Evolutionary conservation across 306 rosid species (phyloP).

Genomic region (Luffa acutangula): DNA sequence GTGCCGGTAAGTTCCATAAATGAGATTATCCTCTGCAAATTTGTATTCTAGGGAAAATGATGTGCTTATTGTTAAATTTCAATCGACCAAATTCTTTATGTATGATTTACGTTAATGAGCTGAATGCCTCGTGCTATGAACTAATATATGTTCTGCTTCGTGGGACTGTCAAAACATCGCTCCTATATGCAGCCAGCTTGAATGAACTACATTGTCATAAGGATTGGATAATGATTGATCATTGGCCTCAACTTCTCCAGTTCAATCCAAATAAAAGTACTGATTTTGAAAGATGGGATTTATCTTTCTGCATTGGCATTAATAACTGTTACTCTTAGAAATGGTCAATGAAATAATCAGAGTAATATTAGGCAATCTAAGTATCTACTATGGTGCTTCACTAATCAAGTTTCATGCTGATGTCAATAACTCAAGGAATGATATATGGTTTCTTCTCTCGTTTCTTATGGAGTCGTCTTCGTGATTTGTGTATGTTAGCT

Average conservation of each 20-base stretch:
- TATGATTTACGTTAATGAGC: background rate
- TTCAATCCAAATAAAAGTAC: background rate
- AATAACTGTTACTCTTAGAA: background rate
- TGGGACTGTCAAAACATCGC: background rate
- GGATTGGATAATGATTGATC: background rate
- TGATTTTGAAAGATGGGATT: background rate
- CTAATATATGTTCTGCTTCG: background rate
- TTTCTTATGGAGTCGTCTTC: background rate
- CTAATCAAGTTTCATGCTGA: background rate
- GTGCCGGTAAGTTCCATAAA: constrained; percentile 41
- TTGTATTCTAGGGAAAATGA: background rate
- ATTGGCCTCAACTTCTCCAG: background rate
- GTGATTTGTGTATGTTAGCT: constrained; percentile 10
- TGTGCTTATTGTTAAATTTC: background rate
- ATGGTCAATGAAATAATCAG: background rate
- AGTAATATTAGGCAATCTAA: background rate
- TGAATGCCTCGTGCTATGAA: background rate
- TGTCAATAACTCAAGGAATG: background rate
- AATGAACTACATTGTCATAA: background rate
- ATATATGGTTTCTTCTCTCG: background rate
- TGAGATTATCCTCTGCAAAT: background rate
- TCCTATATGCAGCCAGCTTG: background rate
- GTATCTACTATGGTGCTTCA: background rate
- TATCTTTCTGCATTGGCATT: background rate
- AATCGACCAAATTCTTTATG: background rate